Percentiles rank a stretch among this genome's conserved stretches.
phyloP scores from a whole-genome alignment of 2,329 filamentous ascomycete genomes.

The Cladophialophora immunda region DNA sequence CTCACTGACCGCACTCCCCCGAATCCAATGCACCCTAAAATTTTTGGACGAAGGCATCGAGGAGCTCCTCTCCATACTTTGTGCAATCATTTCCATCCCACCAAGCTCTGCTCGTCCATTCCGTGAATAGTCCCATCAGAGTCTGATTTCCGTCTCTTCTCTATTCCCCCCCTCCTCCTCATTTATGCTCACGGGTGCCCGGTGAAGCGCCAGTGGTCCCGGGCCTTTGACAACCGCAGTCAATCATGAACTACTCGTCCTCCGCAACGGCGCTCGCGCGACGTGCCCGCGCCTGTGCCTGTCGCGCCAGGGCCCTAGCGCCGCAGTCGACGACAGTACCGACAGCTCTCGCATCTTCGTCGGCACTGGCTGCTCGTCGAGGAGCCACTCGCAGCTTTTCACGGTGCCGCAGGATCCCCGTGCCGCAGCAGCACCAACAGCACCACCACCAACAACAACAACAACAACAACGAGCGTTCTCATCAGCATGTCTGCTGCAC shows the following conservation, averaged over 20 bases:
- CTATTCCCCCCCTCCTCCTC: no score
- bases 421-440: not conserved
- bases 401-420: not conserved
- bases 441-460: not conserved
- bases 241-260: slow-evolving; percentile 10
- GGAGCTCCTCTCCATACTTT: not conserved
- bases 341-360: not conserved
- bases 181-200: no score
- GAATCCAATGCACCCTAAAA: slow-evolving; percentile 17
- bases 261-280: slow-evolving; percentile 28
- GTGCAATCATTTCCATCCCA: not conserved
- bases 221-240: not conserved
- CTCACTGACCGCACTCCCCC: not conserved
- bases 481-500: slow-evolving; percentile 9
- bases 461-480: slow-evolving; percentile 14
- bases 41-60: slow-evolving; percentile 10
- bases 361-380: not conserved
- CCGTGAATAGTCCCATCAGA: not conserved
- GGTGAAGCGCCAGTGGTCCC: no score
- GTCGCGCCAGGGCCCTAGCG: not conserved
- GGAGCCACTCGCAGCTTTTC: not conserved
- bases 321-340: not conserved
- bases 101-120: not conserved
- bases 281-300: slow-evolving; percentile 15
- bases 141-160: no score